Conservation (phyloP, 768 basidiomycete genomes). For the Hypholoma fasciculare region DNA sequence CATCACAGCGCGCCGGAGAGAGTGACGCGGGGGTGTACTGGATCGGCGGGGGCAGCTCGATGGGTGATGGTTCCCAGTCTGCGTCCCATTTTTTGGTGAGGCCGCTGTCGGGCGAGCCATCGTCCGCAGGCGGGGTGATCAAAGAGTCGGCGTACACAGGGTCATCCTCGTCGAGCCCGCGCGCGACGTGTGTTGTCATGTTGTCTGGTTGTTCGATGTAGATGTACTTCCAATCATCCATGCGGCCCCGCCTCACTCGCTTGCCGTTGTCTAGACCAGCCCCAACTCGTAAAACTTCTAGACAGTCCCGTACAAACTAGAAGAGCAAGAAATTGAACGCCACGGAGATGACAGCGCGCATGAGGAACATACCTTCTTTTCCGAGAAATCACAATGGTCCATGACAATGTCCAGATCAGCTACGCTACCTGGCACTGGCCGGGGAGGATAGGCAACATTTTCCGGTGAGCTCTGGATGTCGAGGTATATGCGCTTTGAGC, state of each 20-base stretch:
- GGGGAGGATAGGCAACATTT: constrained; percentile 79
- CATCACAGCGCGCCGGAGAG: constrained; percentile 70
- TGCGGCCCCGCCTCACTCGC: constrained; percentile 69
- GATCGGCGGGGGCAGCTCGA: constrained; percentile 48
- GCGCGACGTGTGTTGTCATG: constrained; percentile 22
- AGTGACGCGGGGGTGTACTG: constrained; percentile 59
- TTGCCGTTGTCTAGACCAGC: constrained; percentile 84
- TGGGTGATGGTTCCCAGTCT: constrained; percentile 60
- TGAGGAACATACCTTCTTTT: constrained; percentile 57
- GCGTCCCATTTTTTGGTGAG: constrained; percentile 58
- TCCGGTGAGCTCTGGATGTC: constrained; percentile 64
- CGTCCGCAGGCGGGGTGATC: constrained; percentile 13
- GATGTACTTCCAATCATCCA: constrained; percentile 87
- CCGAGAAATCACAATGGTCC: constrained; percentile 91
- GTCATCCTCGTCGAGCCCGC: constrained; percentile 38
- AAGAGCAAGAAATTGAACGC: constrained; percentile 12
- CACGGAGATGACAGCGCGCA: background rate
- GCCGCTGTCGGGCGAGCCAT: constrained; percentile 44
- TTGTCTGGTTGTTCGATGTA: constrained; percentile 63
- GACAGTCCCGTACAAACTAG: constrained; percentile 95
- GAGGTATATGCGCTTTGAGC: constrained; percentile 77
- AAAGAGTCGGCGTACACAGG: constrained; percentile 19
- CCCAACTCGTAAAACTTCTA: constrained; percentile 92
- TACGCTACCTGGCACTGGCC: constrained; percentile 82
- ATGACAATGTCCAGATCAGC: constrained; percentile 88